Percentiles rank a stretch among this genome's conserved stretches.
Evolutionary conservation across 73 alveolate genomes (phyloP).

Genomic region (Effrenium voratum): DNA sequence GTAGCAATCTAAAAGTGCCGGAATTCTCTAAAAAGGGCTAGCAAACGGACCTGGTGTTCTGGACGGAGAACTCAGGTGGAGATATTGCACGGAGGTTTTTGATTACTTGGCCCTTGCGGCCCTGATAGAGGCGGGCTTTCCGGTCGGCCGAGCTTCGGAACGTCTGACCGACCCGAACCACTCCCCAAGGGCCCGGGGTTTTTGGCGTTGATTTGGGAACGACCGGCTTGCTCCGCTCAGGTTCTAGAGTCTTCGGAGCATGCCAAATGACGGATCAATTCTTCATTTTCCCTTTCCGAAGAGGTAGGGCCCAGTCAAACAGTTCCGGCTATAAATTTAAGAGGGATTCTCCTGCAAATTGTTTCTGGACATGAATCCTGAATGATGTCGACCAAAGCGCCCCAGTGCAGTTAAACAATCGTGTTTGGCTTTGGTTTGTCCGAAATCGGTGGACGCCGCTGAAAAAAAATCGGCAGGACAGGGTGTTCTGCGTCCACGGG

Average conservation of each 20-base stretch:
- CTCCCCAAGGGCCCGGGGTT: too few relatives aligned
- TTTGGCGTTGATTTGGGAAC: too few relatives aligned
- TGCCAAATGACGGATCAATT: too few relatives aligned
- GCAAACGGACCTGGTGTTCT: too few relatives aligned
- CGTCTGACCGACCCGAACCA: too few relatives aligned
- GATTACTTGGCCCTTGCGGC: conserved; percentile 99
- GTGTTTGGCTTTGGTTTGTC: not conserved
- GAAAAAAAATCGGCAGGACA: not conserved
- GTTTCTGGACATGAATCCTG: not conserved
- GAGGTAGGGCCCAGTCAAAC: too few relatives aligned
- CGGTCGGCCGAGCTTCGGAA: not conserved
- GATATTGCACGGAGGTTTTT: conserved; percentile 99
- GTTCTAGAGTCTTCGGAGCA: too few relatives aligned
- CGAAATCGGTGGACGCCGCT: not conserved
- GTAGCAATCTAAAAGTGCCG: too few relatives aligned
- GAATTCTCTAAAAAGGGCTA: too few relatives aligned
- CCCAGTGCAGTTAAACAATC: not conserved
- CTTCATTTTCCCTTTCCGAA: too few relatives aligned
- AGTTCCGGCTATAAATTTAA: too few relatives aligned
- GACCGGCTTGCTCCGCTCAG: too few relatives aligned
- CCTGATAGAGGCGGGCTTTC: conserved; percentile 95
- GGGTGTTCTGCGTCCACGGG: conserved; percentile 95
- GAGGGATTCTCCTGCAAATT: not conserved
- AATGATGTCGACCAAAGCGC: not conserved
- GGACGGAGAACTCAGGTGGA: conserved; percentile 95